These are phyloP conservation scores for Venturia effusa DNA, from an alignment of 2,329 filamentous ascomycete genomes.

Conservation along the genomic window DNA sequence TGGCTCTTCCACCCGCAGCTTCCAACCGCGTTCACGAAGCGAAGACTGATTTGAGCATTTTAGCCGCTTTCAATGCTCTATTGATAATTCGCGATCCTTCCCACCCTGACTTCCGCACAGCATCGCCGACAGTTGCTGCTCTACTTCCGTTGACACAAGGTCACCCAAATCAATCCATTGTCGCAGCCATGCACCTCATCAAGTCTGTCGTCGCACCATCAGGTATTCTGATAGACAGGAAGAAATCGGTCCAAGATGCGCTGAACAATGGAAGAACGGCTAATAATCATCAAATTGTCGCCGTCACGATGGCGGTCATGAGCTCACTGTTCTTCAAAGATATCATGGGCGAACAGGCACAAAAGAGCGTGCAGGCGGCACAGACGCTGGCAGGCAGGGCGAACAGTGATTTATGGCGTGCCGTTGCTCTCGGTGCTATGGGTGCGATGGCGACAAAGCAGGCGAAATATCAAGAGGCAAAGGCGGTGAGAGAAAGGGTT, in stretches of 20 bases:
- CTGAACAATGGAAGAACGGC: constrained; percentile 58
- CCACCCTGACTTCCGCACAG: constrained; percentile 38
- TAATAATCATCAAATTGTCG: constrained; percentile 68
- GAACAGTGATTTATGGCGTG: constrained; percentile 26
- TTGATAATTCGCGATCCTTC: constrained; percentile 32
- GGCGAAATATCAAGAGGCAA: constrained; percentile 41
- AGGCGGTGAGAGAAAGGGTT: constrained; percentile 34
- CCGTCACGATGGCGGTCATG: constrained; percentile 78
- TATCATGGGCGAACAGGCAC: constrained; percentile 55
- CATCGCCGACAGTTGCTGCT: constrained; percentile 50
- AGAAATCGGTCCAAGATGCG: constrained; percentile 68
- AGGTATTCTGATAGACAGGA: constrained; percentile 57
- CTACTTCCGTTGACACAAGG: constrained; percentile 57
- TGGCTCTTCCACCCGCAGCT: constrained; percentile 38
- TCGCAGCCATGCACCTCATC: constrained; percentile 66
- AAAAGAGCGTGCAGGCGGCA: constrained; percentile 36
- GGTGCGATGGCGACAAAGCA: constrained; percentile 66
- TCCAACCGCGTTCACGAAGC: constrained; percentile 16
- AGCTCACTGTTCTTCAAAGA: constrained; percentile 70
- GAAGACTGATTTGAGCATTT: constrained; percentile 31
- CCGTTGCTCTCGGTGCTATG: constrained; percentile 69
- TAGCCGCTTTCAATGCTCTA: constrained; percentile 38
- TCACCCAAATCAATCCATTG: constrained; percentile 64
- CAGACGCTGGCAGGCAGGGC: constrained; percentile 46
- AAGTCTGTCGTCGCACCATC: constrained; percentile 53